Conservation (phyloP, 306 rosid species). For the Fragaria iinumae region DNA sequence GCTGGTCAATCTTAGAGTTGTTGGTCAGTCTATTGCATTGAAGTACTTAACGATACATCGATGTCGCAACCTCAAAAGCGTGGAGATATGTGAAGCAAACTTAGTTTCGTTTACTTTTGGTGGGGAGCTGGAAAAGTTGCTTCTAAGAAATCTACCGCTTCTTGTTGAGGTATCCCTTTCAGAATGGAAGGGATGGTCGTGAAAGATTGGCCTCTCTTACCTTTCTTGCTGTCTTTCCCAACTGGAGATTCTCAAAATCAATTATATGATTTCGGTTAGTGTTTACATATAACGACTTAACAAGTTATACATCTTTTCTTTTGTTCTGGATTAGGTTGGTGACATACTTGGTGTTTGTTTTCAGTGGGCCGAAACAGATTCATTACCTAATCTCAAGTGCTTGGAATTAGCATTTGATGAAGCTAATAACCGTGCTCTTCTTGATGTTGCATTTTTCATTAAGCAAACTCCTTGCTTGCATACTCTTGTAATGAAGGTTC, state of each 20-base stretch:
- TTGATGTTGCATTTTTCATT: neutral
- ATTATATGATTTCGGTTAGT: neutral
- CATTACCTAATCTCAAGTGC: neutral
- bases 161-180: constrained; percentile 11
- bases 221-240: constrained; percentile 1
- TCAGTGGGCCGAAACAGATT: neutral
- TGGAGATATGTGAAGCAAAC: neutral
- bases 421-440: neutral
- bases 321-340: neutral
- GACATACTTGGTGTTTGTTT: neutral
- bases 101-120: constrained; percentile 1
- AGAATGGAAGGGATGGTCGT: neutral
- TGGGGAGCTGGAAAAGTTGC: neutral
- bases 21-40: neutral
- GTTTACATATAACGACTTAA: neutral
- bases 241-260: neutral
- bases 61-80: neutral
- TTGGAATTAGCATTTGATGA: neutral
- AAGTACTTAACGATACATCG: neutral
- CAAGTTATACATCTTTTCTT: neutral
- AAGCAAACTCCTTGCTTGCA: neutral
- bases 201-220: neutral
- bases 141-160: neutral
- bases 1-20: neutral
- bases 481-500: neutral